Base-by-base conservation (phyloP, 2,329 filamentous ascomycete species). In the Colletotrichum sojae region DNA sequence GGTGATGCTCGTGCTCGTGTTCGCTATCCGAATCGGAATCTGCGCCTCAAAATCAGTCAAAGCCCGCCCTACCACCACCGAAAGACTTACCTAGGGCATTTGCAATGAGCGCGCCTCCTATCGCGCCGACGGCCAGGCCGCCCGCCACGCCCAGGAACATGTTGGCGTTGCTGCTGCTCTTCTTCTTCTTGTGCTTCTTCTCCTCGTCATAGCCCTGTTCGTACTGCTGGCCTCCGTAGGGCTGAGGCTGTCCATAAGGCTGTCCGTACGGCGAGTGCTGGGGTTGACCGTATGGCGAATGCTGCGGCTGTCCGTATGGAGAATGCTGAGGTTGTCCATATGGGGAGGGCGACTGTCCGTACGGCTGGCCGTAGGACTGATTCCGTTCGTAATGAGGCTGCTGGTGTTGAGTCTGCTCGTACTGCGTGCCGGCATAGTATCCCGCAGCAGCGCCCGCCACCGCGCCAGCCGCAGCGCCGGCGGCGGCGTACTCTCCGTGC, bases 71-170 rank as follows among this genome's bases (percentile, higher is more conserved):
- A 18, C 9, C 39, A 40, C 4, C 6, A 48, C 13, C 2, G 2
- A 45, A 40, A 12, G 20, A 40, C 84, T 67, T 83, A 91, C 89
- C 80, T 15, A 89, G 71, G 61, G 86, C 86, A 74, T 90, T 82
- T 13, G 84, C 85, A 65, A 91, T 77, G 43, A 89, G 75, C 4
- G 87, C 89, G 54, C 89, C 89, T 12, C 86, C 89, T 40, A 89
- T 75, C 51, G 83, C 86, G 70, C 88, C 88, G 9, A 84, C 80
- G 0, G 87, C 88, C 31, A 90, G 70, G 75, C 89, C 89, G 51
- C 84, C 89, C 6, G 86, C 86, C 60, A 85, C 89, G 22, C 84
- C 88, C 45, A 88, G 80, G 20, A 90, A 76, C 73, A 88, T 82
- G 73, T 85, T 84, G 43, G 84, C 84, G 62, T 82, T 83, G 27